phyloP scores from a whole-genome alignment of 75 land plant genomes.

The Sequoiadendron giganteum region DNA sequence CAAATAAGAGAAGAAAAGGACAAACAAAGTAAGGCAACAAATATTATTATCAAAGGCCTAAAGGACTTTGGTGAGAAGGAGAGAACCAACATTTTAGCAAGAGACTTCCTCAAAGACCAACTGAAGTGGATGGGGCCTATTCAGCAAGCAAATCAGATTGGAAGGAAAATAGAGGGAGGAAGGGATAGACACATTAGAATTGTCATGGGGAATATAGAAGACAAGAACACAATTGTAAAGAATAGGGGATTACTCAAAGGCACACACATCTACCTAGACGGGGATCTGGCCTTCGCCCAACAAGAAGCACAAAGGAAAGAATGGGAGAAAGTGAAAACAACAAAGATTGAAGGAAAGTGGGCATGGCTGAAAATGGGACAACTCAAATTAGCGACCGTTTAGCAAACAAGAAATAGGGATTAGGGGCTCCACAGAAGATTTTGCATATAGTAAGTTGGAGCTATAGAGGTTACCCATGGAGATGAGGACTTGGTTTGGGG shows the following conservation, averaged over 20 bases:
- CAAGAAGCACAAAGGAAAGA: not conserved
- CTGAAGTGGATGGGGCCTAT: not conserved
- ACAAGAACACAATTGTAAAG: not conserved
- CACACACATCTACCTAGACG: not conserved
- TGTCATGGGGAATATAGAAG: not conserved
- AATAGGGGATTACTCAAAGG: not conserved
- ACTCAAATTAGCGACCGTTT: too few species aligned
- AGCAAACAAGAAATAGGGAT: too few species aligned
- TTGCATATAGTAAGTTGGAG: too few species aligned
- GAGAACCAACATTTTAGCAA: not conserved
- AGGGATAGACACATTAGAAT: not conserved
- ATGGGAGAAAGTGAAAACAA: not conserved
- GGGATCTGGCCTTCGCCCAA: not conserved
- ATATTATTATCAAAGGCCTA: too few species aligned
- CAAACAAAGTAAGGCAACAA: too few species aligned
- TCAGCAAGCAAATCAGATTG: not conserved
- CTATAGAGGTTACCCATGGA: too few species aligned
- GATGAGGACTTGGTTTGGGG: too few species aligned
- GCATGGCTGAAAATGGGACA: too few species aligned
- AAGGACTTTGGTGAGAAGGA: too few species aligned
- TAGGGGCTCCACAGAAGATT: too few species aligned
- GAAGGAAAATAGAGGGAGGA: not conserved
- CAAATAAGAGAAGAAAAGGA: too few species aligned
- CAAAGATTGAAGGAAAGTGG: too few species aligned
- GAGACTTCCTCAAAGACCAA: not conserved